A percentile compares a stretch with the other conserved stretches of the same genome.
Evolutionary conservation across 257 asterid species (phyloP).

Genomic region (Petrea volubilis): DNA sequence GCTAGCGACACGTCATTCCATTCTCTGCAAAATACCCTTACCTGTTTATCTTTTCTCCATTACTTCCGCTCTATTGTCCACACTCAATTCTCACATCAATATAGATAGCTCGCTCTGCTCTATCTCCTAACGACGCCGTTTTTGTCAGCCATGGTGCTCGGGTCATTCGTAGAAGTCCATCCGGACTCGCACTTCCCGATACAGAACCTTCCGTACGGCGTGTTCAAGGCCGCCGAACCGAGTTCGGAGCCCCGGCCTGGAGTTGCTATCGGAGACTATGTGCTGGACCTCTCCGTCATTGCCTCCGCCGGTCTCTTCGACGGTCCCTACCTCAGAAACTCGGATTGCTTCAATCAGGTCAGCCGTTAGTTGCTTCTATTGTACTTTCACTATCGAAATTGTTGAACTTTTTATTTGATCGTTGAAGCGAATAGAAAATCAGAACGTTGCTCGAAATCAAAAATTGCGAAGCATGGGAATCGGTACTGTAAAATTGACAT

Average conservation of each 20-base stretch:
- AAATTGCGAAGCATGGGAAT: constrained; percentile 11
- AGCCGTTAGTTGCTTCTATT: no score
- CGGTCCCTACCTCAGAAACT: constrained; percentile 58
- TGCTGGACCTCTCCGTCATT: constrained; percentile 70
- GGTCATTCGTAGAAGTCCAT: constrained; percentile 72
- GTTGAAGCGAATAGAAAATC: neutral
- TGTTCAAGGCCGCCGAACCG: constrained; percentile 61
- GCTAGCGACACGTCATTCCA: no score
- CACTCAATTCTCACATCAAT: neutral
- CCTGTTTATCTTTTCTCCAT: neutral
- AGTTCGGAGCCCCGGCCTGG: constrained; percentile 69
- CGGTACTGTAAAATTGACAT: neutral
- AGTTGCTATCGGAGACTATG: constrained; percentile 78
- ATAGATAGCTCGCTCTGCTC: neutral
- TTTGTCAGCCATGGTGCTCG: constrained; percentile 50
- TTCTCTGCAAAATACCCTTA: no score
- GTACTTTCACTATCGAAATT: no score
- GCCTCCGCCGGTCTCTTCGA: constrained; percentile 79
- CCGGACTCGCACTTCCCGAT: constrained; percentile 93
- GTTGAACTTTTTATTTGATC: neutral
- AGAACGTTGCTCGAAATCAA: neutral
- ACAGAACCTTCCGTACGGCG: constrained; percentile 96
- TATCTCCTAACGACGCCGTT: constrained; percentile 21
- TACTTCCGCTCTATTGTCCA: neutral
- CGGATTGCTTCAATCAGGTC: constrained; percentile 87